Conservation (phyloP, 2,329 filamentous ascomycete genomes). For the Sporothrix pallida region DNA sequence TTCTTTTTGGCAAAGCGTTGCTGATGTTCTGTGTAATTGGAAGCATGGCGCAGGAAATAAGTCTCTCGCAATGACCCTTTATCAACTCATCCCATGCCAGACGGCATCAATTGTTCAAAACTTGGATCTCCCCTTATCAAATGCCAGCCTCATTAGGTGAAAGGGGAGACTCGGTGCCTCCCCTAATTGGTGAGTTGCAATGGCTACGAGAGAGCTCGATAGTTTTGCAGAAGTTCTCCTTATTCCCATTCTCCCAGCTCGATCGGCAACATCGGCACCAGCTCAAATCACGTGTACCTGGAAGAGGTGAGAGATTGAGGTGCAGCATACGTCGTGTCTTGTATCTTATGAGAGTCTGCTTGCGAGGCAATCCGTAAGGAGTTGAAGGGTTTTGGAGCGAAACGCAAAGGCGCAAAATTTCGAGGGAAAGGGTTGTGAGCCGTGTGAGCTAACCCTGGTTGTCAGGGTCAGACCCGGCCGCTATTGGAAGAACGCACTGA, state of each 20-base stretch:
- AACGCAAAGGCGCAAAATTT: neutral
- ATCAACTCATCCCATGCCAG: neutral
- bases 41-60: neutral
- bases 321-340: neutral
- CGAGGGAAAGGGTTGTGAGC: slow-evolving; percentile 1
- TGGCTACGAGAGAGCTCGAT: neutral
- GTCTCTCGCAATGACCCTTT: neutral
- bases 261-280: slow-evolving; percentile 31
- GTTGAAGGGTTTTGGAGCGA: neutral
- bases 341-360: neutral
- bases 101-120: neutral
- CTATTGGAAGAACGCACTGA: slow-evolving; percentile 12
- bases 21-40: neutral
- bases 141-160: neutral
- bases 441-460: slow-evolving; percentile 9
- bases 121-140: neutral
- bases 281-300: slow-evolving; percentile 18
- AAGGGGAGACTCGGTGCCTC: neutral
- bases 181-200: neutral
- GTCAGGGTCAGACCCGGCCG: neutral
- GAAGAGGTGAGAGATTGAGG: neutral
- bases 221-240: neutral
- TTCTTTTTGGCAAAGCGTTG: neutral
- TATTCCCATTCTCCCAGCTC: neutral
- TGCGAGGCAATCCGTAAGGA: neutral